Conservation (phyloP, 257 asterid genomes). For the Solanum lycopersicoides region DNA sequence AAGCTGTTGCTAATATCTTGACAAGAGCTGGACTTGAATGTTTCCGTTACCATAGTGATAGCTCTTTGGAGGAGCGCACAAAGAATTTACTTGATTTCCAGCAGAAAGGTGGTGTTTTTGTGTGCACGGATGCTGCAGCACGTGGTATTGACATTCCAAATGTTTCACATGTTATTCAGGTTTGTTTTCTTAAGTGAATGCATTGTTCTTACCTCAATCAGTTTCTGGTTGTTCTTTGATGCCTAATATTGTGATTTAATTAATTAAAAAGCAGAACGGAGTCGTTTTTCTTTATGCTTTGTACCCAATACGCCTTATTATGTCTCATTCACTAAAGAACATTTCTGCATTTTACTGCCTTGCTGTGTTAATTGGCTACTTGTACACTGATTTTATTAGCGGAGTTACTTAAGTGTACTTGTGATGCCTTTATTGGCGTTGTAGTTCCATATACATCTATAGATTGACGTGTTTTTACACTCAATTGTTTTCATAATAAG, state of each 20-base stretch:
- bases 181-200: neutral
- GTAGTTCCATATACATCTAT: neutral
- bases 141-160: conserved; percentile 91
- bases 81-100: conserved; percentile 61
- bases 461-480: neutral
- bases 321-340: neutral
- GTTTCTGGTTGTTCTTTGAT: neutral
- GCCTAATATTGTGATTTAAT: neutral
- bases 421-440: neutral
- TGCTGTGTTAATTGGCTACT: neutral
- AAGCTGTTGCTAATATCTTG: conserved; percentile 67
- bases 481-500: neutral
- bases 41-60: conserved; percentile 61
- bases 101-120: conserved; percentile 86
- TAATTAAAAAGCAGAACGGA: neutral
- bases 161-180: conserved; percentile 95
- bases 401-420: neutral
- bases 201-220: neutral
- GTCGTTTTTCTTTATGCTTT: neutral
- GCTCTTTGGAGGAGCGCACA: conserved; percentile 70
- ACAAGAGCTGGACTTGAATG: conserved; percentile 52
- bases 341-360: neutral
- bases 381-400: neutral
- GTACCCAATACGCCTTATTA: neutral
- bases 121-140: conserved; percentile 97